Evolutionary conservation across 164 flowering plant species (phyloP).

Genomic region (Piper betle): DNA sequence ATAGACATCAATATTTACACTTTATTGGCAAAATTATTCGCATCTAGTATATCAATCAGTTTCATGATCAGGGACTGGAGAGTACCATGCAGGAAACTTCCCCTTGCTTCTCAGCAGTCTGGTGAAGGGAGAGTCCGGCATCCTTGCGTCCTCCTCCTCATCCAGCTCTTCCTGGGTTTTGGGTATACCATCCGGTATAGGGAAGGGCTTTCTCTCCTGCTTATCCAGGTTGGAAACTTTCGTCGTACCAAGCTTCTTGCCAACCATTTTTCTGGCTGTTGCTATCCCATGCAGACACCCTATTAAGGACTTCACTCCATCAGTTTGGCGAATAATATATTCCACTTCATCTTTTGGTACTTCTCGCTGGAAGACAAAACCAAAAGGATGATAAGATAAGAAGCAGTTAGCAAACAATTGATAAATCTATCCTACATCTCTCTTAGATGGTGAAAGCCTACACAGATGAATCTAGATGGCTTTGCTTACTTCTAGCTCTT

Average conservation of each 20-base stretch:
- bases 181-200: conserved; percentile 77
- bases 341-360: conserved; percentile 52
- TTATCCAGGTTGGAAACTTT: conserved; percentile 5
- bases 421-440: background rate
- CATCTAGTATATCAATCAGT: conserved; percentile 29
- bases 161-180: conserved; percentile 53
- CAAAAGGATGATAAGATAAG: background rate
- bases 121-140: conserved; percentile 80
- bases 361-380: conserved; percentile 29
- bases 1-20: background rate
- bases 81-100: conserved; percentile 60
- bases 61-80: conserved; percentile 71
- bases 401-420: background rate
- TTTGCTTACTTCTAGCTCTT: conserved; percentile 64
- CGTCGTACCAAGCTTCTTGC: conserved; percentile 10
- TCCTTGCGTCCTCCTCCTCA: conserved; percentile 64
- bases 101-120: conserved; percentile 62
- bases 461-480: too few species aligned
- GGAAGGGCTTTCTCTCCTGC: conserved; percentile 13
- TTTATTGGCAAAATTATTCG: background rate
- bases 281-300: conserved; percentile 49
- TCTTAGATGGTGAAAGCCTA: too few species aligned
- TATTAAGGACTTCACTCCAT: conserved; percentile 53
- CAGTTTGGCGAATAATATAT: conserved; percentile 41
- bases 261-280: conserved; percentile 16